Percentiles rank a stretch among this genome's conserved stretches.
Evolutionary conservation across 257 asterid species (phyloP).

Genomic region (Fraxinus americana): DNA sequence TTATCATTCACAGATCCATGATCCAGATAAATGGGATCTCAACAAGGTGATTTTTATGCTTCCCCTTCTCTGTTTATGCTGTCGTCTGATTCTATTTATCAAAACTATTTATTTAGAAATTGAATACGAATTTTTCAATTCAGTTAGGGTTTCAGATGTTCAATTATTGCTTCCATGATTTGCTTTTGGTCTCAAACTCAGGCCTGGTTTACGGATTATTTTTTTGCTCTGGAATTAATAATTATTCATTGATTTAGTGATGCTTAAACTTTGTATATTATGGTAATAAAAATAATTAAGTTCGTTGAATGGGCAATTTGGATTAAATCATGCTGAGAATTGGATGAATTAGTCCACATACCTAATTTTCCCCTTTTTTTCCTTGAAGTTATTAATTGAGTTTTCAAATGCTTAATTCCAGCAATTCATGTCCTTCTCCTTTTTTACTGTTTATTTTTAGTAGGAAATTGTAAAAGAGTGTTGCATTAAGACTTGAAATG

Average conservation of each 20-base stretch:
- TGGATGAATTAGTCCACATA: not conserved
- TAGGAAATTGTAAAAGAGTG: not conserved
- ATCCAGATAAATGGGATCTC: constrained; percentile 75
- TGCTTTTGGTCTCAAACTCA: not conserved
- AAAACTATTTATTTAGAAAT: not conserved
- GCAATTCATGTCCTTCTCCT: not conserved
- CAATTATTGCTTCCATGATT: not conserved
- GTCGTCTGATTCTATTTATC: not conserved
- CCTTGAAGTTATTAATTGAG: not conserved
- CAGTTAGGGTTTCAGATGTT: not conserved
- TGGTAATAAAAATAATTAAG: not conserved
- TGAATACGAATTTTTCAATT: not conserved
- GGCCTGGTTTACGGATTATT: not conserved
- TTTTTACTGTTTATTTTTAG: not conserved
- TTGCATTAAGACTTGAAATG: not conserved
- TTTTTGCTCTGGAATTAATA: not conserved
- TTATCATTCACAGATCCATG: constrained; percentile 82
- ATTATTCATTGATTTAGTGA: not conserved
- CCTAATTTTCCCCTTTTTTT: not conserved
- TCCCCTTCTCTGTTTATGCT: not conserved
- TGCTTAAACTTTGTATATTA: not conserved
- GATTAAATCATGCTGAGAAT: not conserved
- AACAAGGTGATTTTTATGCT: constrained; percentile 57
- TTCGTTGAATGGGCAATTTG: not conserved
- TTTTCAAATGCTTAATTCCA: not conserved